phyloP scores from a whole-genome alignment of 2,329 filamentous ascomycete genomes.

The Claviceps cyperi region DNA sequence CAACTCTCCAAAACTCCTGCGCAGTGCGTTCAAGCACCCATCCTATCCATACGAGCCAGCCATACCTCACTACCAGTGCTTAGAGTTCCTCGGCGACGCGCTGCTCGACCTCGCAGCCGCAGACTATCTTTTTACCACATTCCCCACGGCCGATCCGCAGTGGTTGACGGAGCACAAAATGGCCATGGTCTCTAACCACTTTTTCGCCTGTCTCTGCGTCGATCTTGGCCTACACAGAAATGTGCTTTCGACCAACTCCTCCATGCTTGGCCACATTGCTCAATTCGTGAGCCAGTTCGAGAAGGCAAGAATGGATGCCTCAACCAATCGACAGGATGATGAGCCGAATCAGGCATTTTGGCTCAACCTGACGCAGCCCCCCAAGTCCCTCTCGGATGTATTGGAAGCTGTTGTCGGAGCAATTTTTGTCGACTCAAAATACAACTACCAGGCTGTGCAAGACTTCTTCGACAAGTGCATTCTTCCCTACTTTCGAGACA shows the following conservation, averaged over 20 bases:
- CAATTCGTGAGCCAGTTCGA: slow-evolving; percentile 45
- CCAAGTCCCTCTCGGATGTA: slow-evolving; percentile 69
- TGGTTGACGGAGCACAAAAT: slow-evolving; percentile 99
- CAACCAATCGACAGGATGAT: slow-evolving; percentile 12
- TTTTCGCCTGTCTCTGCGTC: slow-evolving; percentile 70
- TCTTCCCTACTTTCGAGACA: slow-evolving; percentile 67
- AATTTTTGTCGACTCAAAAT: slow-evolving; percentile 78
- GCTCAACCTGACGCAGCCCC: slow-evolving; percentile 47
- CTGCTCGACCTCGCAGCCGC: slow-evolving; percentile 78
- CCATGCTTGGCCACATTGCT: slow-evolving; percentile 27
- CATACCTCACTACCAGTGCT: slow-evolving; percentile 74
- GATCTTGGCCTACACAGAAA: slow-evolving; percentile 64
- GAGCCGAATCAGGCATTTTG: slow-evolving; percentile 47
- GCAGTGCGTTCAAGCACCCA: slow-evolving; percentile 78
- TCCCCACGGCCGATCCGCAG: slow-evolving; percentile 72
- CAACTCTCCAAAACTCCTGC: slow-evolving; percentile 57
- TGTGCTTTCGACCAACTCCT: slow-evolving; percentile 40
- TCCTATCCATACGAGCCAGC: slow-evolving; percentile 64
- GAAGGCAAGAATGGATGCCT: slow-evolving; percentile 27
- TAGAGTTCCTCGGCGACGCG: slow-evolving; percentile 86
- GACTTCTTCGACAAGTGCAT: slow-evolving; percentile 66
- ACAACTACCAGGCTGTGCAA: slow-evolving; percentile 59
- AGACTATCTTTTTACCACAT: slow-evolving; percentile 63
- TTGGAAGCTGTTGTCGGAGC: slow-evolving; percentile 83
- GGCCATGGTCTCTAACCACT: slow-evolving; percentile 97